Conservation (phyloP, 1,139 yeast genomes). For the Yamadazyma atmosphaerica region DNA sequence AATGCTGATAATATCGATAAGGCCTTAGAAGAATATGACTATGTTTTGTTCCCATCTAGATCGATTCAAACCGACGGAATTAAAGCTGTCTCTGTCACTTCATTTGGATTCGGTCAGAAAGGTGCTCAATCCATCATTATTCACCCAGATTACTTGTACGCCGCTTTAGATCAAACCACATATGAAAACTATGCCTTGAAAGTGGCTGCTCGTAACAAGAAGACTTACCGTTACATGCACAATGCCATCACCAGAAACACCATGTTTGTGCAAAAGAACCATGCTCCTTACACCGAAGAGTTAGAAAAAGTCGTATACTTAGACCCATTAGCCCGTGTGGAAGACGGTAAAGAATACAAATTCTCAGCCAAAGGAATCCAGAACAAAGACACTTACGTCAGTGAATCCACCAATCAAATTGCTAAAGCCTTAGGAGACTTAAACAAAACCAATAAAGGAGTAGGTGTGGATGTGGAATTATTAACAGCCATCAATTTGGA, state of each 20-base stretch:
- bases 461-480: slow-evolving; percentile 97
- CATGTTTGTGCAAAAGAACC: slow-evolving; percentile 88
- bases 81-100: slow-evolving; percentile 94
- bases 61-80: slow-evolving; percentile 93
- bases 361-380: slow-evolving; percentile 47
- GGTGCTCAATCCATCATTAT: slow-evolving; percentile 95
- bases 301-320: slow-evolving; percentile 88
- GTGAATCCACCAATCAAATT: slow-evolving; percentile 42
- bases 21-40: slow-evolving; percentile 76
- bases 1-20: slow-evolving; percentile 96
- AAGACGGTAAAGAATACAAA: slow-evolving; percentile 49
- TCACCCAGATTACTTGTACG: slow-evolving; percentile 91
- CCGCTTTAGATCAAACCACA: slow-evolving; percentile 69
- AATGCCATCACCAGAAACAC: slow-evolving; percentile 90
- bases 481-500: slow-evolving; percentile 76
- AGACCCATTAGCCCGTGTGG: slow-evolving; percentile 92
- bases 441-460: slow-evolving; percentile 61
- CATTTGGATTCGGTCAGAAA: slow-evolving; percentile 99
- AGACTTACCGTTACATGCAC: slow-evolving; percentile 94
- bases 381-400: slow-evolving; percentile 33
- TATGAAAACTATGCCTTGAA: slow-evolving; percentile 69
- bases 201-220: slow-evolving; percentile 81
- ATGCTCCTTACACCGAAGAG: slow-evolving; percentile 88
- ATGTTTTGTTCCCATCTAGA: slow-evolving; percentile 92
- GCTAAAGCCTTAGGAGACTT: slow-evolving; percentile 50